Evolutionary conservation across 225 moss, liverwort and hornwort species (phyloP).

Genomic region (Marchantia paleacea): DNA sequence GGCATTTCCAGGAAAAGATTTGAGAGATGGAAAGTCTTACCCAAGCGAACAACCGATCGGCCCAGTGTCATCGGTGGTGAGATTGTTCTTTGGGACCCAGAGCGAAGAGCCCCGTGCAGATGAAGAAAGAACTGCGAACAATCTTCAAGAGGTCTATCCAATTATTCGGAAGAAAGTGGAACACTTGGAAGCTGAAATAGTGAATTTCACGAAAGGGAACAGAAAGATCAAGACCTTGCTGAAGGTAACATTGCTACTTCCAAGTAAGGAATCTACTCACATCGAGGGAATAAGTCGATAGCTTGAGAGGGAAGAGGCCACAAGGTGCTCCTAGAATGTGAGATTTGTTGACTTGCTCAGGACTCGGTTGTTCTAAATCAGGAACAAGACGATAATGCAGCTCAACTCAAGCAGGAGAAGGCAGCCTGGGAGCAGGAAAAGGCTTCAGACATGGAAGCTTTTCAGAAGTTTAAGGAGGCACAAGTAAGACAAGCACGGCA

Average conservation of each 20-base stretch:
- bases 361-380: conserved; percentile 2
- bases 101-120: neutral
- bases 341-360: no score
- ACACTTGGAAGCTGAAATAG: conserved; percentile 36
- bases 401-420: conserved; percentile 27
- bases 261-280: neutral
- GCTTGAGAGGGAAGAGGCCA: no score
- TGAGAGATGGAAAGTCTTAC: neutral
- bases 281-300: no score
- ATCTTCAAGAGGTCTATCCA: conserved; percentile 10
- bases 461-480: conserved; percentile 28
- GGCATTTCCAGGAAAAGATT: neutral
- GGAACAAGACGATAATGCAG: conserved; percentile 29
- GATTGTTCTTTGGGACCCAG: conserved; percentile 22
- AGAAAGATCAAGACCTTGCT: conserved; percentile 21
- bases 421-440: conserved; percentile 36
- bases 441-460: conserved; percentile 28
- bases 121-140: neutral
- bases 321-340: neutral
- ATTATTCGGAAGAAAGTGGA: conserved; percentile 29
- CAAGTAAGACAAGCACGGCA: conserved; percentile 23
- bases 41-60: neutral
- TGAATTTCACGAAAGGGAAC: conserved; percentile 27
- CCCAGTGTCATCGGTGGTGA: conserved; percentile 32
- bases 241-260: conserved; percentile 20